A percentile compares a stretch with the other conserved stretches of the same genome.
Evolutionary conservation across 2,329 filamentous ascomycete genomes (phyloP).

Genomic region (Claviceps capensis): DNA sequence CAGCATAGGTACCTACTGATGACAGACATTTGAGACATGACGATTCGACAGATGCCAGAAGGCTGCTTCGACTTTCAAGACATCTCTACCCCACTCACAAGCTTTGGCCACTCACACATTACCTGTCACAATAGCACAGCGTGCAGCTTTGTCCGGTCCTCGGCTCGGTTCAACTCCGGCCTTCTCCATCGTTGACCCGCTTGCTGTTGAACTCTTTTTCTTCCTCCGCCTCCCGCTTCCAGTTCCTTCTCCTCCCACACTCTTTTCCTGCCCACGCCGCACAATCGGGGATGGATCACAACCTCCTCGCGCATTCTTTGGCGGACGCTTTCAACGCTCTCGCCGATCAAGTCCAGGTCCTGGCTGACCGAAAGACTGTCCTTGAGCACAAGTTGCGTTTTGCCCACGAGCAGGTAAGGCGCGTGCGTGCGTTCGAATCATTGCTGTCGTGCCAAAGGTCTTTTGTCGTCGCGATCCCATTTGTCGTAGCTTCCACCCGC

Average conservation of each 20-base stretch:
- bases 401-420: slow-evolving; percentile 51
- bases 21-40: too few species aligned
- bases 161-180: not conserved
- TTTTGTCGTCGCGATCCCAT: not conserved
- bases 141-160: not conserved
- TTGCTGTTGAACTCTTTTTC: slow-evolving; percentile 8
- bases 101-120: not conserved
- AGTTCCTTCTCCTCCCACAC: not conserved
- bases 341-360: slow-evolving; percentile 49
- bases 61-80: too few species aligned
- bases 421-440: not conserved
- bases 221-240: slow-evolving; percentile 1
- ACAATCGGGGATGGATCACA: slow-evolving; percentile 22
- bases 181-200: not conserved
- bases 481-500: slow-evolving; percentile 1
- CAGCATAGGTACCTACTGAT: too few species aligned
- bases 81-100: not conserved
- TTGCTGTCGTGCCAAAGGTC: not conserved
- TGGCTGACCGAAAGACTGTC: slow-evolving; percentile 50
- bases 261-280: slow-evolving; percentile 1
- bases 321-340: slow-evolving; percentile 51
- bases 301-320: slow-evolving; percentile 38
- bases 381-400: slow-evolving; percentile 54
- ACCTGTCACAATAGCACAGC: not conserved
- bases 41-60: too few species aligned